Percentiles rank a stretch among this genome's conserved stretches.
Evolutionary conservation across 2,329 filamentous ascomycete genomes (phyloP).

Genomic region (Talaromyces sp.): DNA sequence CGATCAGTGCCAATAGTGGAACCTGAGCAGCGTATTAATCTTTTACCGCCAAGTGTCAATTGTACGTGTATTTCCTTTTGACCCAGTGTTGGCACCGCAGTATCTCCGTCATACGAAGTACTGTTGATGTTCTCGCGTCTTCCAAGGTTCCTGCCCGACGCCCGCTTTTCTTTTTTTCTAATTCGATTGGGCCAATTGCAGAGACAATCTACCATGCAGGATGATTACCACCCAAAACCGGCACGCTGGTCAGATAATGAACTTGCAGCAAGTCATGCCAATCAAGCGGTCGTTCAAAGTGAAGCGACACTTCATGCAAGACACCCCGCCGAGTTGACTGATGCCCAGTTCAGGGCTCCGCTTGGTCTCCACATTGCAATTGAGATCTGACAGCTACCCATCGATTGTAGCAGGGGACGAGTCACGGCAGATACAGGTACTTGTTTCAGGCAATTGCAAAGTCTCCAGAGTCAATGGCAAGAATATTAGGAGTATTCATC

Average conservation of each 20-base stretch:
- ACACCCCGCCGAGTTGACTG: slow-evolving; percentile 16
- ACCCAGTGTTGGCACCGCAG: background rate
- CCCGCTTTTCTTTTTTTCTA: background rate
- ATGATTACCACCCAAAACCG: slow-evolving; percentile 13
- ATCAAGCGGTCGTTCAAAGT: slow-evolving; percentile 17
- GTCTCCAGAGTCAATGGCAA: background rate
- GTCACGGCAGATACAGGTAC: background rate
- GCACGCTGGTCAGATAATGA: slow-evolving; percentile 16
- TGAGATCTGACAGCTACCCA: background rate
- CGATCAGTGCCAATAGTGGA: slow-evolving; percentile 26
- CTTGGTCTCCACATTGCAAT: background rate
- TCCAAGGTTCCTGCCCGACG: slow-evolving; percentile 18
- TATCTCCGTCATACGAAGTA: background rate
- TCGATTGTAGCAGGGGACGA: background rate
- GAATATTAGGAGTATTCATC: background rate
- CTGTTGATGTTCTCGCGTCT: background rate
- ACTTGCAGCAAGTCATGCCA: slow-evolving; percentile 9
- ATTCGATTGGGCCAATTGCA: slow-evolving; percentile 13
- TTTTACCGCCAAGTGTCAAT: background rate
- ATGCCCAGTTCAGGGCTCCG: slow-evolving; percentile 15
- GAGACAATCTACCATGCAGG: slow-evolving; percentile 13
- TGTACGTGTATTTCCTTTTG: background rate
- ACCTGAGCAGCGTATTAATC: slow-evolving; percentile 25
- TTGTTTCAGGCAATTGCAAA: background rate
- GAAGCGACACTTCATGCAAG: slow-evolving; percentile 18